phyloP scores from a whole-genome alignment of 768 basidiomycete genomes.

The Suillus placidus region DNA sequence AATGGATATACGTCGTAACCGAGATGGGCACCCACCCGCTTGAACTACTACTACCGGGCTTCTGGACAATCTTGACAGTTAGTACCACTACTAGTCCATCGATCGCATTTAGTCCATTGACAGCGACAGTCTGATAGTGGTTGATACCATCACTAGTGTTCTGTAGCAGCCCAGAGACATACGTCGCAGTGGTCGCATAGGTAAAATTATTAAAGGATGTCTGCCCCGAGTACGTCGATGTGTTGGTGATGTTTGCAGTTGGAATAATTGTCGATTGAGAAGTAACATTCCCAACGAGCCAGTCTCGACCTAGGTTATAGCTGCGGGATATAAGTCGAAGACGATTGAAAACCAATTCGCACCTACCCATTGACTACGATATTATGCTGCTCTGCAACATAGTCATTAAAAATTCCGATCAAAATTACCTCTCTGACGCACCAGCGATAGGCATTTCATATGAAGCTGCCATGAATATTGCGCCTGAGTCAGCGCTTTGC shows the following conservation, averaged over 20 bases:
- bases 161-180: conserved; percentile 68
- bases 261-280: conserved; percentile 34
- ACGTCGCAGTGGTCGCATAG: conserved; percentile 69
- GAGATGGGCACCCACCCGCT: conserved; percentile 25
- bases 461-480: conserved; percentile 74
- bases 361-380: conserved; percentile 71
- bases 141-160: conserved; percentile 74
- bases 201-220: conserved; percentile 70
- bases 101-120: conserved; percentile 57
- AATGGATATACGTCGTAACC: conserved; percentile 3
- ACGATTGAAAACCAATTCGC: background rate
- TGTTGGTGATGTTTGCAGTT: conserved; percentile 41
- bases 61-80: conserved; percentile 62
- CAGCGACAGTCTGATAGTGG: conserved; percentile 58
- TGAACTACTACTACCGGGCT: conserved; percentile 27
- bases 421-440: conserved; percentile 30
- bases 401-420: background rate
- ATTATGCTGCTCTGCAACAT: conserved; percentile 56
- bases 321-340: conserved; percentile 28
- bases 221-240: conserved; percentile 60
- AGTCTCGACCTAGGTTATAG: conserved; percentile 84
- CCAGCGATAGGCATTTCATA: conserved; percentile 69
- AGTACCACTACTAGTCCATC: conserved; percentile 87
- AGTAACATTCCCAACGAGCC: conserved; percentile 85
- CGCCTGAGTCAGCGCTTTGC: conserved; percentile 59